Conservation (phyloP, 345 rosid genomes). For the Syzygium oleosum region DNA sequence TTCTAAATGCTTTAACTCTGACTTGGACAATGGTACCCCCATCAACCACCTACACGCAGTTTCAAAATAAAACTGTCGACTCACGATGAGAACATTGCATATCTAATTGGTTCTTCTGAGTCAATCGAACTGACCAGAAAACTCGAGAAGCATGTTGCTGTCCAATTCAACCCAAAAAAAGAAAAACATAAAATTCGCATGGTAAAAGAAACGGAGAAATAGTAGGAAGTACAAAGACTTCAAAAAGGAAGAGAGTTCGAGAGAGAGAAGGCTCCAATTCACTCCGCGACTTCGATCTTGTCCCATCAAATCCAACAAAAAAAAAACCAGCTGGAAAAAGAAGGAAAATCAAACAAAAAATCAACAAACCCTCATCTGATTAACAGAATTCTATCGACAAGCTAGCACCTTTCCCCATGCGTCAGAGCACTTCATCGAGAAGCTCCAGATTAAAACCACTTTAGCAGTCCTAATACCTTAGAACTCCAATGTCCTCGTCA, state of each 20-base stretch:
- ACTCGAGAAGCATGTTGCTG: neutral
- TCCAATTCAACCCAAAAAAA: neutral
- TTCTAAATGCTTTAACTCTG: slow-evolving; percentile 15
- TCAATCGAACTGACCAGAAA: neutral
- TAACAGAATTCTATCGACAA: neutral
- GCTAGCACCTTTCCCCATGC: neutral
- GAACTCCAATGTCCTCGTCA: neutral
- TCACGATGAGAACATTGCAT: neutral
- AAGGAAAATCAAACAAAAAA: neutral
- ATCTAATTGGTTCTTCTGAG: neutral
- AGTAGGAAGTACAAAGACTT: neutral
- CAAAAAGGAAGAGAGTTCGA: neutral
- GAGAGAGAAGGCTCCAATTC: neutral
- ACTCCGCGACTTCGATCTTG: neutral
- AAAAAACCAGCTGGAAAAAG: neutral
- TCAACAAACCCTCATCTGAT: neutral
- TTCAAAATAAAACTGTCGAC: neutral
- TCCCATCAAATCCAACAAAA: neutral
- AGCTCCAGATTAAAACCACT: neutral
- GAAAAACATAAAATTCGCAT: neutral
- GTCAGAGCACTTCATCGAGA: neutral
- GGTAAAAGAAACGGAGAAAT: neutral
- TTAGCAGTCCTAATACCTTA: neutral
- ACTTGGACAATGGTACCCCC: slow-evolving; percentile 36
- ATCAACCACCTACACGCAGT: slow-evolving; percentile 63